Evolutionary conservation across 495 filamentous ascomycete genomes (phyloP).

Genomic region (Neurospora sublineolata): DNA sequence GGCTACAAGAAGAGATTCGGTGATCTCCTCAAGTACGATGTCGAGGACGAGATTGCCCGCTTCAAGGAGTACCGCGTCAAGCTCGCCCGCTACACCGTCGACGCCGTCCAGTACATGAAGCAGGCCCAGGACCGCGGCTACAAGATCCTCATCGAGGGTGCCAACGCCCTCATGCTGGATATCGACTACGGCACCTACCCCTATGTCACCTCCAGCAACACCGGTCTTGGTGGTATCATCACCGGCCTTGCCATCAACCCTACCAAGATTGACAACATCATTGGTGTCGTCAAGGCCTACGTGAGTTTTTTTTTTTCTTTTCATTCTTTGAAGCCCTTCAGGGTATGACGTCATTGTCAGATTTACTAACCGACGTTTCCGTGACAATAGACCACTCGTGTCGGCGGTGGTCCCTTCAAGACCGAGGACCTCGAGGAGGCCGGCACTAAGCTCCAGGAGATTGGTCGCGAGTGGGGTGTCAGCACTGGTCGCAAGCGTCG

Average conservation of each 20-base stretch:
- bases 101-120: constrained; percentile 50
- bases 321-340: background rate
- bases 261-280: constrained; percentile 43
- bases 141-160: constrained; percentile 71
- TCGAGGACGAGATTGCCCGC: constrained; percentile 65
- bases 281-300: constrained; percentile 81
- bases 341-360: background rate
- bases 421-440: constrained; percentile 60
- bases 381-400: constrained; percentile 44
- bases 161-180: constrained; percentile 61
- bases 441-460: constrained; percentile 33
- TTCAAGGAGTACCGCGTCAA: constrained; percentile 52
- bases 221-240: constrained; percentile 64
- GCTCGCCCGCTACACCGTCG: constrained; percentile 58
- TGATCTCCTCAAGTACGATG: constrained; percentile 59
- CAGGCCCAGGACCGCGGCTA: constrained; percentile 45
- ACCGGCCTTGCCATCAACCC: constrained; percentile 53
- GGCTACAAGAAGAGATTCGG: constrained; percentile 67
- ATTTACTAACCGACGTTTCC: background rate
- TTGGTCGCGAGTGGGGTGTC: constrained; percentile 58
- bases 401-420: constrained; percentile 74
- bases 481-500: constrained; percentile 66
- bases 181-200: constrained; percentile 59
- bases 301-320: background rate
- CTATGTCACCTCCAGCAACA: constrained; percentile 72